phyloP scores from a whole-genome alignment of 1,139 yeast species.

The Schwanniomyces etchellsii region DNA sequence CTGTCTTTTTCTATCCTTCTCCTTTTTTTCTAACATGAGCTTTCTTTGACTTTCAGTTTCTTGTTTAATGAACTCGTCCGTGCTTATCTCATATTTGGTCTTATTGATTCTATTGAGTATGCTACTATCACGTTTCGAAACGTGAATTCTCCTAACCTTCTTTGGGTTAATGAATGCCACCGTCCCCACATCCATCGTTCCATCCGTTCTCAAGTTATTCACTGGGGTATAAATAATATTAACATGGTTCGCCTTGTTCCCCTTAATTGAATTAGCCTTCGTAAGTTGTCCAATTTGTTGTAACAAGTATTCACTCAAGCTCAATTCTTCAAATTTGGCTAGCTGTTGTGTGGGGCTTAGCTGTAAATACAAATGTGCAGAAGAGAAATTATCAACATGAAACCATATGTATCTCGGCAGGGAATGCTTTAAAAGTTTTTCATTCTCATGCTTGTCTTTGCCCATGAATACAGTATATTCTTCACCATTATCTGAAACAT shows the following conservation, averaged over 20 bases:
- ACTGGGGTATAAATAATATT: constrained; percentile 76
- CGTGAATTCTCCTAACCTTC: constrained; percentile 47
- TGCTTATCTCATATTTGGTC: constrained; percentile 45
- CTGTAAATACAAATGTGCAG: constrained; percentile 77
- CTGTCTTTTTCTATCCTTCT: constrained; percentile 24
- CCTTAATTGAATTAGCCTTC: constrained; percentile 76
- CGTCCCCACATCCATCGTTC: constrained; percentile 79
- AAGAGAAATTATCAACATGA: constrained; percentile 74
- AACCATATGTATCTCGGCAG: constrained; percentile 74
- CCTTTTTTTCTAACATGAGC: constrained; percentile 28
- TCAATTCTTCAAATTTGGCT: constrained; percentile 26
- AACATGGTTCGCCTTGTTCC: constrained; percentile 65
- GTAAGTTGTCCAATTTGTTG: constrained; percentile 70
- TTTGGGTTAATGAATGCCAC: constrained; percentile 63
- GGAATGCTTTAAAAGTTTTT: constrained; percentile 64
- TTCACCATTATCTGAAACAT: constrained; percentile 19
- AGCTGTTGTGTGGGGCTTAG: constrained; percentile 41
- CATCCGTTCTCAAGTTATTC: constrained; percentile 63
- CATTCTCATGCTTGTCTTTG: constrained; percentile 72
- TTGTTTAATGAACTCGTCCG: constrained; percentile 47
- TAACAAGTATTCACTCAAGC: constrained; percentile 48
- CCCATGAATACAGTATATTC: constrained; percentile 58
- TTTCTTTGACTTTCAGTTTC: constrained; percentile 34
- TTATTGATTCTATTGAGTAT: constrained; percentile 62
- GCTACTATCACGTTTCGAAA: constrained; percentile 57